These are phyloP conservation scores for Lentinula aciculospora DNA, from an alignment of 768 basidiomycete species.

Conservation along the genomic window DNA sequence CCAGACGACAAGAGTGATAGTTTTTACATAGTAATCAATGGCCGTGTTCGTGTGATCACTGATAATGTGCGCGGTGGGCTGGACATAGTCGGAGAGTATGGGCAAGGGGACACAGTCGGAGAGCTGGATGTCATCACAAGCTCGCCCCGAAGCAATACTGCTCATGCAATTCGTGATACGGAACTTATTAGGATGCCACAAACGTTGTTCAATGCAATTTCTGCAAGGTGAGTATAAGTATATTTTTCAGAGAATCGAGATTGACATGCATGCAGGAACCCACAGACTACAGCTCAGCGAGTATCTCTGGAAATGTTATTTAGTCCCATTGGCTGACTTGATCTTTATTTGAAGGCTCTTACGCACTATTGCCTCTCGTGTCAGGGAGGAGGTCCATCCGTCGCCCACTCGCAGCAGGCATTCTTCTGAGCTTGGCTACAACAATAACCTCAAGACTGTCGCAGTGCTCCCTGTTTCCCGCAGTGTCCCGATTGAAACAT, in stretches of 20 bases:
- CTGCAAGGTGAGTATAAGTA: conserved; percentile 52
- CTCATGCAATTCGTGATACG: conserved; percentile 97
- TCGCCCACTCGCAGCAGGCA: conserved; percentile 46
- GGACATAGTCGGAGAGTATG: conserved; percentile 86
- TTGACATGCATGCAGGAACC: conserved; percentile 47
- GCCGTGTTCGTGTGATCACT: conserved; percentile 84
- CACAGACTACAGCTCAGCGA: conserved; percentile 80
- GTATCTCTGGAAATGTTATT: conserved; percentile 16
- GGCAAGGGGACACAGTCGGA: conserved; percentile 95
- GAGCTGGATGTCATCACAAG: conserved; percentile 97
- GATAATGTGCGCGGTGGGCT: conserved; percentile 76
- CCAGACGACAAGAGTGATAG: conserved; percentile 89
- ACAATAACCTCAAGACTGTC: conserved; percentile 93
- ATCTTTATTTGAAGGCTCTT: conserved; percentile 51
- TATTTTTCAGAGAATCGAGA: background rate
- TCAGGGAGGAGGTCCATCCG: conserved; percentile 76
- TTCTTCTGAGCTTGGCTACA: conserved; percentile 56
- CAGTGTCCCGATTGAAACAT: conserved; percentile 83
- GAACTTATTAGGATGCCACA: conserved; percentile 96
- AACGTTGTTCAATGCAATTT: conserved; percentile 96
- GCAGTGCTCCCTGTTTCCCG: conserved; percentile 86
- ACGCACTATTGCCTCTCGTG: conserved; percentile 88
- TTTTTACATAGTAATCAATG: conserved; percentile 98
- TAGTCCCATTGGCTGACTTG: background rate
- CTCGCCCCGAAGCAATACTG: conserved; percentile 78